Conservation (phyloP, 192 early-diverging fungal genomes). For the Podila horticola region DNA sequence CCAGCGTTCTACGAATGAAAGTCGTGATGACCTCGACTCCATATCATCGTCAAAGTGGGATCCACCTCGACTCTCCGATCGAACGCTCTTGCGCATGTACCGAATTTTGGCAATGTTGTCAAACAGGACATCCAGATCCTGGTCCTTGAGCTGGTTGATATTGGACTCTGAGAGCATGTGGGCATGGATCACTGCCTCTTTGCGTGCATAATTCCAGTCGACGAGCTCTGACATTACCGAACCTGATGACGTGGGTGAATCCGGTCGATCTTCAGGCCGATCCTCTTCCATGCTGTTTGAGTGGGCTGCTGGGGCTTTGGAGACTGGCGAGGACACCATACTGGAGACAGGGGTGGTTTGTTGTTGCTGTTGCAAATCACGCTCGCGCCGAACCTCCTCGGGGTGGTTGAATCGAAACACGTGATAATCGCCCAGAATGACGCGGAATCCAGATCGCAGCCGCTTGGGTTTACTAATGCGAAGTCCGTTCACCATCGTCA, state of each 20-base stretch:
- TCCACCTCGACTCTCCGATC: conserved; percentile 60
- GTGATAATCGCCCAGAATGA: conserved; percentile 84
- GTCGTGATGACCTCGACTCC: conserved; percentile 46
- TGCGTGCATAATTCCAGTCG: conserved; percentile 83
- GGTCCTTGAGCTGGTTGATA: conserved; percentile 62
- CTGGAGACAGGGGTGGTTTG: conserved; percentile 18
- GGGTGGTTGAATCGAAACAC: conserved; percentile 90
- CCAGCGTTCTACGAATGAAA: conserved; percentile 37
- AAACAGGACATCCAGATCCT: conserved; percentile 64
- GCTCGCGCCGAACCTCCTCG: conserved; percentile 77
- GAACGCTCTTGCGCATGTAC: conserved; percentile 54
- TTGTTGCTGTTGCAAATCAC: conserved; percentile 52
- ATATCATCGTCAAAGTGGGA: conserved; percentile 55
- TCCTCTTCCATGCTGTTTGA: conserved; percentile 51
- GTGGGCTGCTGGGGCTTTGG: background rate
- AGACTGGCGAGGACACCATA: conserved; percentile 27
- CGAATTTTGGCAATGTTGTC: conserved; percentile 68
- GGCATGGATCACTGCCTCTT: conserved; percentile 71
- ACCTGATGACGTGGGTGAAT: conserved; percentile 53
- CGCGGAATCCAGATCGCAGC: conserved; percentile 77
- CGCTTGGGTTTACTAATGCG: conserved; percentile 65
- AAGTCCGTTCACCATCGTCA: conserved; percentile 85
- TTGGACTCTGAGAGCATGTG: conserved; percentile 55
- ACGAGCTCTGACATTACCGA: conserved; percentile 61
- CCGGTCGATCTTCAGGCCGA: conserved; percentile 43